phyloP scores from a whole-genome alignment of 495 filamentous ascomycete genomes.

The Penicillium lagena region DNA sequence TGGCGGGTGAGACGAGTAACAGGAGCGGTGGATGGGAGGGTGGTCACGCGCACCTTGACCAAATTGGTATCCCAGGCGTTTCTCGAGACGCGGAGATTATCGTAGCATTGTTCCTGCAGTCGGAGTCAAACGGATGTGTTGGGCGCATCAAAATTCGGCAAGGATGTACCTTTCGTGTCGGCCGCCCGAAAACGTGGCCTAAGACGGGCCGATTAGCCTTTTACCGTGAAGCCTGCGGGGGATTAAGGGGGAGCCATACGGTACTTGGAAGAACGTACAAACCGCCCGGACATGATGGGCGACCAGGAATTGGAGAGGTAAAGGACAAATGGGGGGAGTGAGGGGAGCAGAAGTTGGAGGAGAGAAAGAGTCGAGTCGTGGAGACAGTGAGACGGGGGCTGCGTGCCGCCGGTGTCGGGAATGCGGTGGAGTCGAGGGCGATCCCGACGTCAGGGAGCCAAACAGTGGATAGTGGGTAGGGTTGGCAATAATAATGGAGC shows the following conservation, averaged over 20 bases:
- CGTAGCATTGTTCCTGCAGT: constrained; percentile 79
- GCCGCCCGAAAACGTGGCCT: constrained; percentile 97
- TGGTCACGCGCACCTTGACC: constrained; percentile 64
- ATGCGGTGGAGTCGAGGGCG: constrained; percentile 18
- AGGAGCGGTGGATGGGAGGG: constrained; percentile 17
- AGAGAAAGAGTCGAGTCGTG: constrained; percentile 14
- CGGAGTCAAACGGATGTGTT: constrained; percentile 6
- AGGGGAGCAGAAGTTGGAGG: constrained; percentile 10
- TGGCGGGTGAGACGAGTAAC: constrained; percentile 9
- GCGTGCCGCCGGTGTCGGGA: constrained; percentile 12
- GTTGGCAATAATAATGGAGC: too few species aligned
- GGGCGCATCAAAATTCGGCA: not conserved
- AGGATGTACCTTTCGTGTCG: constrained; percentile 73
- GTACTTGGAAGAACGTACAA: constrained; percentile 97
- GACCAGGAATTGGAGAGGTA: constrained; percentile 1
- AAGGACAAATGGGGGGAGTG: constrained; percentile 2
- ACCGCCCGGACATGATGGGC: constrained; percentile 79
- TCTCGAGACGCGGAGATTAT: constrained; percentile 87
- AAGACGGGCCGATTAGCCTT: constrained; percentile 10
- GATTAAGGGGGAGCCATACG: constrained; percentile 53
- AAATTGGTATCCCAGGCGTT: constrained; percentile 99
- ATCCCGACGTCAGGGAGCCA: too few species aligned
- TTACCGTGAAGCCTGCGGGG: constrained; percentile 21
- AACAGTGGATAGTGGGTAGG: too few species aligned
- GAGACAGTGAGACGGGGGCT: constrained; percentile 24